These are phyloP conservation scores for Mycena venus DNA, from an alignment of 768 basidiomycete species.

Conservation along the genomic window DNA sequence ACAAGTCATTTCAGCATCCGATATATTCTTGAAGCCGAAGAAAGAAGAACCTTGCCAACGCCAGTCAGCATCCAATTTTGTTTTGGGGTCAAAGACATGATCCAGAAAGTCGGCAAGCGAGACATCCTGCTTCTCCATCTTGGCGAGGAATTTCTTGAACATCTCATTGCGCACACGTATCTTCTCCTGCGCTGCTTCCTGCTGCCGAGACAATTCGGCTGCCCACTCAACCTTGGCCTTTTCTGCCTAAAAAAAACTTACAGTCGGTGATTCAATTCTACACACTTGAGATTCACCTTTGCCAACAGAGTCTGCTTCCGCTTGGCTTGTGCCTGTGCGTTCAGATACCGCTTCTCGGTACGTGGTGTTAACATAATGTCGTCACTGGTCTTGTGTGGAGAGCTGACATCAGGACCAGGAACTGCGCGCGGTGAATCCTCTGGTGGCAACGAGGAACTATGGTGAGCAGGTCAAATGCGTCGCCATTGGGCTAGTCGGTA, in stretches of 20 bases:
- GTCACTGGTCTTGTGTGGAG: background rate
- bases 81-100: background rate
- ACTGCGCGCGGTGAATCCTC: background rate
- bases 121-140: background rate
- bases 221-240: background rate
- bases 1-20: no score
- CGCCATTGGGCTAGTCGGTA: background rate
- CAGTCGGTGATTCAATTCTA: background rate
- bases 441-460: background rate
- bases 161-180: background rate
- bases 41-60: background rate
- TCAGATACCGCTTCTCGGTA: background rate
- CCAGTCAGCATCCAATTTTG: background rate
- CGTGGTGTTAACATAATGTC: background rate
- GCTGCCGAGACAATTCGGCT: no score
- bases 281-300: background rate
- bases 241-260: background rate
- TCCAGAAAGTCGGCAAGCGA: conserved; percentile 6
- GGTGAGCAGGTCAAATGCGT: background rate
- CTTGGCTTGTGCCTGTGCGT: background rate
- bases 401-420: background rate
- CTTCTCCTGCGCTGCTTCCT: no score
- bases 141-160: background rate
- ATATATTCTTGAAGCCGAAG: no score
- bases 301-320: background rate